phyloP scores from a whole-genome alignment of 345 rosid genomes.

The Hirschfeldia incana region DNA sequence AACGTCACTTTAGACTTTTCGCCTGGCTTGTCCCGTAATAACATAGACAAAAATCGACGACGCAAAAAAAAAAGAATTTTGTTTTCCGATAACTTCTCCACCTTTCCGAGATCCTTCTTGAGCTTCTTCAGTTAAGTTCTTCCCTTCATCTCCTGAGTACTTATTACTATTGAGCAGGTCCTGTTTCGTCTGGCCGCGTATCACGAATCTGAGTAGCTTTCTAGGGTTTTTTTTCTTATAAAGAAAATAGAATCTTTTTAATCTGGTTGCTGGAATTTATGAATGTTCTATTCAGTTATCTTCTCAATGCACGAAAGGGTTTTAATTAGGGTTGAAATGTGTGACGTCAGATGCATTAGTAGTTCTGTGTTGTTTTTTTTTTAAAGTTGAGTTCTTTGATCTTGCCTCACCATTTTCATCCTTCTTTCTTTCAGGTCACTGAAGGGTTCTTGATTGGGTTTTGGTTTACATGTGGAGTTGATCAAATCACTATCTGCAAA shows the following conservation, averaged over 20 bases:
- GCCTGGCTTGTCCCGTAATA: too few species aligned
- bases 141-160: neutral
- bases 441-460: slow-evolving; percentile 10
- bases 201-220: slow-evolving; percentile 17
- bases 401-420: neutral
- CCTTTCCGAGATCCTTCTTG: slow-evolving; percentile 12
- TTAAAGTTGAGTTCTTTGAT: neutral
- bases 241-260: neutral
- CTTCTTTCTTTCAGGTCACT: slow-evolving; percentile 24
- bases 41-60: neutral
- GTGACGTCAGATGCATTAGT: slow-evolving; percentile 15
- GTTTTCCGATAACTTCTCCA: slow-evolving; percentile 1
- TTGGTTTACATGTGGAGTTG: slow-evolving; percentile 50
- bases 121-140: neutral
- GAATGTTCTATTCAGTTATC: neutral
- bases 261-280: neutral
- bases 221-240: slow-evolving; percentile 6
- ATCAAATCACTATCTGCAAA: slow-evolving; percentile 43
- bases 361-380: neutral
- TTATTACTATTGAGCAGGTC: neutral
- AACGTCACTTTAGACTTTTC: neutral
- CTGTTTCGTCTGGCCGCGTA: neutral
- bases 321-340: slow-evolving; percentile 1
- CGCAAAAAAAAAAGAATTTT: neutral
- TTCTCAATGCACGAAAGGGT: neutral